phyloP scores from a whole-genome alignment of 768 basidiomycete species.

The Termitomyces sp. region DNA sequence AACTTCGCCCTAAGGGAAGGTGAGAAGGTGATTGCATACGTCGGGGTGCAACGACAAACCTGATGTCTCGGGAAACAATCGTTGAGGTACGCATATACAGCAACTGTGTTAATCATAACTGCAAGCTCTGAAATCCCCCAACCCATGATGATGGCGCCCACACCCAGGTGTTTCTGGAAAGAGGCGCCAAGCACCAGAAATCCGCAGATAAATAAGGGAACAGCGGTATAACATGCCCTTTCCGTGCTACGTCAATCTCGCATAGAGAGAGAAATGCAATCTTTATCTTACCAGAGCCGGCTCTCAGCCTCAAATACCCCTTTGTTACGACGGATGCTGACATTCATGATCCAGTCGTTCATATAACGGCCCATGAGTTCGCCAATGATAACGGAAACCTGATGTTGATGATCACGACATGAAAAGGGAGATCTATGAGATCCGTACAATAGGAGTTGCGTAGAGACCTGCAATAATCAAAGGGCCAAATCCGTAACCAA shows the following conservation, averaged over 20 bases:
- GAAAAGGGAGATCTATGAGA: neutral
- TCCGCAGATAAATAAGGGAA: constrained; percentile 56
- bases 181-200: constrained; percentile 53
- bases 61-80: constrained; percentile 23
- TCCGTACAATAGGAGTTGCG: constrained; percentile 46
- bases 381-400: constrained; percentile 49
- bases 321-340: constrained; percentile 38
- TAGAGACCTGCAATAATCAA: constrained; percentile 48
- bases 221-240: constrained; percentile 57
- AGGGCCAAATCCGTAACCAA: constrained; percentile 48
- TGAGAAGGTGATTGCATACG: neutral
- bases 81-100: constrained; percentile 42
- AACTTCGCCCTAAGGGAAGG: constrained; percentile 45
- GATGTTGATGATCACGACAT: neutral
- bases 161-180: constrained; percentile 44
- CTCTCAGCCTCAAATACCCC: constrained; percentile 58
- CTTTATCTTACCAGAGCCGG: constrained; percentile 44
- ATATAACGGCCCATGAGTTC: constrained; percentile 46
- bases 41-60: neutral
- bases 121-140: constrained; percentile 60
- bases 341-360: constrained; percentile 48
- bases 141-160: constrained; percentile 55
- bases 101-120: constrained; percentile 57
- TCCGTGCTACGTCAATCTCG: neutral
- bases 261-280: neutral